A percentile compares a stretch with the other conserved stretches of the same genome.
phyloP scores from a whole-genome alignment of 768 basidiomycete genomes.

The Collybia nuda region DNA sequence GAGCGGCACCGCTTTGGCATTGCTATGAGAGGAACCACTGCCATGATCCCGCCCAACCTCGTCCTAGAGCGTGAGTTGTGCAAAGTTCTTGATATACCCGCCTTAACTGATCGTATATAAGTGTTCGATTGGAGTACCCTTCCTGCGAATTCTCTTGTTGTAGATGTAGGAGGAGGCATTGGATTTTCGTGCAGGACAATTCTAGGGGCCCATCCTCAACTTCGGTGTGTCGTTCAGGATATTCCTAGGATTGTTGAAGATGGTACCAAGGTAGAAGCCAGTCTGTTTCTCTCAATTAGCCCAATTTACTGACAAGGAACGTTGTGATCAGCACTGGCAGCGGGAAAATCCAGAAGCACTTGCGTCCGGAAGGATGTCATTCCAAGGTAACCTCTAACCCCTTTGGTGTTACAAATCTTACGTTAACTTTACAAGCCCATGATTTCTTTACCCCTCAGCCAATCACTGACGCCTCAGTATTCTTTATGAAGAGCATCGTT shows the following conservation, averaged over 20 bases:
- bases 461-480: conserved; percentile 33
- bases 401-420: neutral
- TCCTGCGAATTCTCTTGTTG: conserved; percentile 15
- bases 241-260: conserved; percentile 20
- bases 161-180: conserved; percentile 35
- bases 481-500: conserved; percentile 47
- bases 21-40: conserved; percentile 18
- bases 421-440: conserved; percentile 28
- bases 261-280: conserved; percentile 11
- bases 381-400: conserved; percentile 3
- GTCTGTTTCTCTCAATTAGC: neutral
- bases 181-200: conserved; percentile 28
- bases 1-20: conserved; percentile 20
- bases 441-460: conserved; percentile 54
- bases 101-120: conserved; percentile 1
- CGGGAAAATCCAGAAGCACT: neutral
- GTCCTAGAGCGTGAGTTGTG: conserved; percentile 1
- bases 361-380: neutral
- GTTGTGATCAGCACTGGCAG: conserved; percentile 6
- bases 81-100: neutral
- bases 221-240: conserved; percentile 34
- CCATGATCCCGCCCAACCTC: conserved; percentile 12
- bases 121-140: conserved; percentile 19
- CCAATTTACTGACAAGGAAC: neutral
- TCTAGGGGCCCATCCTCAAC: conserved; percentile 24